Conservation (phyloP, 2,329 filamentous ascomycete genomes). For the Trichoderma aggressivum region DNA sequence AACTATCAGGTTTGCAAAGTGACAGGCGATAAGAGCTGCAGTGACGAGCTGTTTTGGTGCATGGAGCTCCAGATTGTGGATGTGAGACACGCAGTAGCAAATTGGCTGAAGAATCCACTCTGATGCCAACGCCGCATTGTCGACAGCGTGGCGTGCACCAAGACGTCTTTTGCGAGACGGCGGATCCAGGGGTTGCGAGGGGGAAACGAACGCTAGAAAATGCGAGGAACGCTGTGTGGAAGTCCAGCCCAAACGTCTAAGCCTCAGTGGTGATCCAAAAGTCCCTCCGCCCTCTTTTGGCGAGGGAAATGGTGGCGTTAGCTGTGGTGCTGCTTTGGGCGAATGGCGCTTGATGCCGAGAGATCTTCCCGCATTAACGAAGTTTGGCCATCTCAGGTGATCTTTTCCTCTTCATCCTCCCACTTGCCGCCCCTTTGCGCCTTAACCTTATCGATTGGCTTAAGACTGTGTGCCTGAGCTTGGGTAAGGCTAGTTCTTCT, state of each 20-base stretch:
- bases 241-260: conserved; percentile 14
- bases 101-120: not conserved
- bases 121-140: not conserved
- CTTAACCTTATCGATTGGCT: not conserved
- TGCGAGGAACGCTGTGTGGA: conserved; percentile 15
- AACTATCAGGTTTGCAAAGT: not conserved
- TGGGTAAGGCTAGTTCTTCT: not conserved
- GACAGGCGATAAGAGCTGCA: conserved; percentile 12
- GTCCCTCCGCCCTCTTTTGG: conserved; percentile 5
- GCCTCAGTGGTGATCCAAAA: conserved; percentile 19
- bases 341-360: conserved; percentile 19
- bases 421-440: not conserved
- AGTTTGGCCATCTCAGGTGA: conserved; percentile 8
- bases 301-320: not conserved
- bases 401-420: not conserved
- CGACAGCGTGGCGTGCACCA: not conserved
- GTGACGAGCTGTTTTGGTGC: not conserved
- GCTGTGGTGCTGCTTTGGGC: not conserved
- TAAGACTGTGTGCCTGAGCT: not conserved
- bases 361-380: conserved; percentile 16
- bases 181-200: not conserved
- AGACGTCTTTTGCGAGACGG: not conserved
- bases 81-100: not conserved
- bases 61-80: not conserved
- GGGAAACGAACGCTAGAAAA: not conserved